Evolutionary conservation across 495 filamentous ascomycete genomes (phyloP).

Genomic region (Lasiosphaeria miniovina): DNA sequence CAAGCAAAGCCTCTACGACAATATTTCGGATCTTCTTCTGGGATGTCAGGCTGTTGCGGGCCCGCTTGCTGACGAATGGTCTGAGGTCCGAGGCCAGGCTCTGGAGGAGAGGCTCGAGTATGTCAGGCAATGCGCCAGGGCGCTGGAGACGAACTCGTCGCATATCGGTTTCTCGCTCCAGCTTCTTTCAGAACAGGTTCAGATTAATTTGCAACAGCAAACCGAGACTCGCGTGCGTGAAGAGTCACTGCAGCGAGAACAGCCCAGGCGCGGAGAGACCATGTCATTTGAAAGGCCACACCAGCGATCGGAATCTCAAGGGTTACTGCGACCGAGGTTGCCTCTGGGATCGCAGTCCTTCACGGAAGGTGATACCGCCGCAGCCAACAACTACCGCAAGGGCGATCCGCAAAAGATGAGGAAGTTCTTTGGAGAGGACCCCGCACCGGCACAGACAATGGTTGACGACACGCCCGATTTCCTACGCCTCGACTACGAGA

Average conservation of each 20-base stretch:
- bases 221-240: constrained; percentile 37
- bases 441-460: constrained; percentile 52
- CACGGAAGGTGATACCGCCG: constrained; percentile 58
- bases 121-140: constrained; percentile 68
- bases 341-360: constrained; percentile 61
- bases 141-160: constrained; percentile 80
- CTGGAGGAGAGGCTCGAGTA: constrained; percentile 84
- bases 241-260: constrained; percentile 36
- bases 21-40: constrained; percentile 81
- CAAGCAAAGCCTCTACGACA: constrained; percentile 90
- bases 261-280: constrained; percentile 42
- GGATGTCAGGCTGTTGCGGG: constrained; percentile 84
- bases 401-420: constrained; percentile 77
- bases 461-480: constrained; percentile 79
- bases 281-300: constrained; percentile 46
- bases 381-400: constrained; percentile 56
- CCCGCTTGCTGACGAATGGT: constrained; percentile 92
- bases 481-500: constrained; percentile 83
- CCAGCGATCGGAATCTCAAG: constrained; percentile 46
- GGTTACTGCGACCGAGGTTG: constrained; percentile 36
- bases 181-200: constrained; percentile 76
- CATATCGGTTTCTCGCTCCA: constrained; percentile 86
- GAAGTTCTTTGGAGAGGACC: constrained; percentile 84
- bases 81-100: constrained; percentile 82
- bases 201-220: constrained; percentile 45